A percentile compares a stretch with the other conserved stretches of the same genome.
phyloP scores from a whole-genome alignment of 164 flowering plant species.

The Houttuynia cordata region DNA sequence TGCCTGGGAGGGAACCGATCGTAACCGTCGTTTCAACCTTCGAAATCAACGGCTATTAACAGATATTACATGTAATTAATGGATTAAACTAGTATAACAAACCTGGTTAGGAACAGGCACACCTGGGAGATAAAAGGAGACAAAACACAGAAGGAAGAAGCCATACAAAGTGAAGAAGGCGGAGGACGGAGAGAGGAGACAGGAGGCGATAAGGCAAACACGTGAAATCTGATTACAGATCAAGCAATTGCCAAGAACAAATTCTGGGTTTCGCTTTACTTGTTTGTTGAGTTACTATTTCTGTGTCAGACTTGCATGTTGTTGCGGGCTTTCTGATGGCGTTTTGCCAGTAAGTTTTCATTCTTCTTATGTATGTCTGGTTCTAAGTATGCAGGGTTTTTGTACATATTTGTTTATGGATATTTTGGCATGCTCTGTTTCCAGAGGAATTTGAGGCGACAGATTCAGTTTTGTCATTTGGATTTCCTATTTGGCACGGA shows the following conservation, averaged over 20 bases:
- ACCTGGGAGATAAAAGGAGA: no score
- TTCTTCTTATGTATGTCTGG: neutral
- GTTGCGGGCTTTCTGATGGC: conserved; percentile 4
- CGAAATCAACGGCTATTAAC: no score
- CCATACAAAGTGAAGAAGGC: no score
- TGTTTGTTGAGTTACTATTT: neutral
- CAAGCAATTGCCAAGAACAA: neutral
- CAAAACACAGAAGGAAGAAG: no score
- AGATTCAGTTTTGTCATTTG: neutral
- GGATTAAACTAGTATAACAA: no score
- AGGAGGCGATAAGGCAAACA: neutral
- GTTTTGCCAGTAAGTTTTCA: conserved; percentile 8
- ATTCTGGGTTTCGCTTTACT: no score
- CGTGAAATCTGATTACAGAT: neutral
- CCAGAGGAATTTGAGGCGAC: conserved; percentile 8
- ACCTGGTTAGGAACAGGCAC: no score
- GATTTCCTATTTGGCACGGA: conserved; percentile 6
- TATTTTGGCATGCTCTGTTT: neutral
- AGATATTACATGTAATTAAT: no score
- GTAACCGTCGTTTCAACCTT: no score
- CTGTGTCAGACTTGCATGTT: conserved; percentile 1
- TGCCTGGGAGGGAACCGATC: no score
- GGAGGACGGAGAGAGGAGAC: no score
- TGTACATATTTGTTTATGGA: neutral
- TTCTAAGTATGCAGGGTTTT: neutral